phyloP scores from a whole-genome alignment of 78 protist genomes.

The Monosiga brevicollis region DNA sequence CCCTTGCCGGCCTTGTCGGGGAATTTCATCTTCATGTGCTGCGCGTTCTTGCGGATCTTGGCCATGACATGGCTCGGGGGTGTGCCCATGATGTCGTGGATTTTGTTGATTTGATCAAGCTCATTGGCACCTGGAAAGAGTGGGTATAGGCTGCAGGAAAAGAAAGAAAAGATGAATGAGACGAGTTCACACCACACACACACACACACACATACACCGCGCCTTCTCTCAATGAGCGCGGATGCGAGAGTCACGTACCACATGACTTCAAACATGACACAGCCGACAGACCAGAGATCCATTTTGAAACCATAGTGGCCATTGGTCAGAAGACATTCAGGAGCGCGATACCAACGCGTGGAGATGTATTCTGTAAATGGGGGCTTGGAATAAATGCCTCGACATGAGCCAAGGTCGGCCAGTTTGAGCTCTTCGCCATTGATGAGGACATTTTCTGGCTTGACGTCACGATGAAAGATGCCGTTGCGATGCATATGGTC shows the following conservation, averaged over 20 bases:
- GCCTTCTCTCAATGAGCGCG: too few species aligned
- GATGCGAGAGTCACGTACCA: too few species aligned
- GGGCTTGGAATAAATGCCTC: conserved; percentile 72
- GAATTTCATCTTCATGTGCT: conserved; percentile 75
- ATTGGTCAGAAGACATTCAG: conserved; percentile 84
- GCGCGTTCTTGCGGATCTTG: conserved; percentile 42
- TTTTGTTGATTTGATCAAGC: conserved; percentile 77
- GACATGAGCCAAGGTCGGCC: conserved; percentile 83
- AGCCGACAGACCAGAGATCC: conserved; percentile 86
- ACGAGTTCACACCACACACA: too few species aligned
- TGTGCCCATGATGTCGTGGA: conserved; percentile 83
- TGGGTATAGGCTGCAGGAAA: conserved; percentile 72
- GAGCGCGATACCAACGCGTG: conserved; percentile 83
- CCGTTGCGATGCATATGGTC: conserved; percentile 77
- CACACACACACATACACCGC: too few species aligned
- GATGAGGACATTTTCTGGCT: conserved; percentile 86
- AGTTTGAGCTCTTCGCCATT: conserved; percentile 45
- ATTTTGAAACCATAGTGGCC: conserved; percentile 82
- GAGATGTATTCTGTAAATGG: conserved; percentile 89
- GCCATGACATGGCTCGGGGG: conserved; percentile 50
- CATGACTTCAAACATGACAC: conserved; percentile 45
- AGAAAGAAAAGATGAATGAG: conserved; percentile 49
- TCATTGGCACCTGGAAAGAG: conserved; percentile 88
- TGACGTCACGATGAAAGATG: conserved; percentile 85
- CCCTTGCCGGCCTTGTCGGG: conserved; percentile 55